phyloP scores from a whole-genome alignment of 2,329 filamentous ascomycete genomes.

The Clonostachys rosea region DNA sequence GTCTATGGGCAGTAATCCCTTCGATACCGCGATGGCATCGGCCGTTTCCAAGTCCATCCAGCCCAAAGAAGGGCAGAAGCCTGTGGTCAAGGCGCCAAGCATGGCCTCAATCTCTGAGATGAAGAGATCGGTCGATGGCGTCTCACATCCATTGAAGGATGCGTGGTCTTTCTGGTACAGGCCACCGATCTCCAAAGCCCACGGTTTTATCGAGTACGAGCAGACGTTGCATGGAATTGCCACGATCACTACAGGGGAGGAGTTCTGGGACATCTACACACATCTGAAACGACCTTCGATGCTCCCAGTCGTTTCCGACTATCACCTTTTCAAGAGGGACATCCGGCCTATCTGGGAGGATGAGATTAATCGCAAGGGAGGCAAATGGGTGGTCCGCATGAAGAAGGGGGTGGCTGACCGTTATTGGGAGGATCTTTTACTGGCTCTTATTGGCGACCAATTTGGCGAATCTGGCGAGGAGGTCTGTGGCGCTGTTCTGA shows the following conservation, averaged over 20 bases:
- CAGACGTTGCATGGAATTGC: conserved; percentile 90
- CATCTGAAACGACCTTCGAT: conserved; percentile 87
- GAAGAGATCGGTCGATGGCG: conserved; percentile 21
- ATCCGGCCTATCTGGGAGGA: conserved; percentile 98
- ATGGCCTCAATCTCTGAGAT: conserved; percentile 43
- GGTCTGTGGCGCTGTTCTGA: conserved; percentile 91
- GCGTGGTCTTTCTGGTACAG: conserved; percentile 97
- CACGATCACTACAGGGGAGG: conserved; percentile 75
- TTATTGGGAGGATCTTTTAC: conserved; percentile 92
- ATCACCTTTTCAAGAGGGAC: conserved; percentile 95
- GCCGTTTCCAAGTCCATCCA: conserved; percentile 21
- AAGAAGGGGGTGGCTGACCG: conserved; percentile 97
- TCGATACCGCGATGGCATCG: conserved; percentile 66
- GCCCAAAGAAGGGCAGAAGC: conserved; percentile 22
- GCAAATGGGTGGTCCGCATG: conserved; percentile 94
- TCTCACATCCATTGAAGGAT: conserved; percentile 62
- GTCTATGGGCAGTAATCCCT: conserved; percentile 66
- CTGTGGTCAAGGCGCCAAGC: conserved; percentile 17
- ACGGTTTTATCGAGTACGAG: conserved; percentile 84
- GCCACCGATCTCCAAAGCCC: conserved; percentile 93
- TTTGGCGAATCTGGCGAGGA: conserved; percentile 91
- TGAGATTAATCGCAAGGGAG: conserved; percentile 90
- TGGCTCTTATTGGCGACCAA: conserved; percentile 90
- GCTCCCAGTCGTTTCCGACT: conserved; percentile 90
- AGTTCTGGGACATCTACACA: conserved; percentile 85